Evolutionary conservation across 148 eudicot species (phyloP).

Genomic region (Chenopodium formosanum): DNA sequence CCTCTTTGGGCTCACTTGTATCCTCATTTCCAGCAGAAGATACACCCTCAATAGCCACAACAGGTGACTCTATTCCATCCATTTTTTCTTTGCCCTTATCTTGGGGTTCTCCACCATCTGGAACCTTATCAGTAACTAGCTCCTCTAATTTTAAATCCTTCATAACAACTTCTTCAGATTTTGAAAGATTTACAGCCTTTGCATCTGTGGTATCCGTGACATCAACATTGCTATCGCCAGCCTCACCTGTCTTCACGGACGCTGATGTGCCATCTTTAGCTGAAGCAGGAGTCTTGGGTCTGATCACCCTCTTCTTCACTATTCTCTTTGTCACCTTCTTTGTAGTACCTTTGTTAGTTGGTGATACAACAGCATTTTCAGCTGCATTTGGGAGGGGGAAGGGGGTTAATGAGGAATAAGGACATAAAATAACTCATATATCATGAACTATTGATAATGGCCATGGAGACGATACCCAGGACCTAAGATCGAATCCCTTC

Average conservation of each 20-base stretch:
- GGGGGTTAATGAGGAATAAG: too few relatives aligned
- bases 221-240: conserved; percentile 29
- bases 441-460: too few relatives aligned
- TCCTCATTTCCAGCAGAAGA: conserved; percentile 25
- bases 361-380: conserved; percentile 36
- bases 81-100: conserved; percentile 35
- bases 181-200: conserved; percentile 23
- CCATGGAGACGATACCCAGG: too few relatives aligned
- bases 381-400: conserved; percentile 25
- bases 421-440: too few relatives aligned
- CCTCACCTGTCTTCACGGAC: conserved; percentile 30
- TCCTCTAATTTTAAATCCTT: conserved; percentile 34
- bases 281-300: conserved; percentile 46
- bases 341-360: conserved; percentile 31
- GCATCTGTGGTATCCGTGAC: conserved; percentile 29
- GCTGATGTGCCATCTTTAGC: conserved; percentile 38
- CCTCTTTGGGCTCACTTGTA: conserved; percentile 25
- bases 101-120: conserved; percentile 19
- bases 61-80: conserved; percentile 22
- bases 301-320: conserved; percentile 43
- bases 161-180: conserved; percentile 25
- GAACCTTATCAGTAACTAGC: conserved; percentile 17
- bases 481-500: not conserved
- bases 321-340: conserved; percentile 44
- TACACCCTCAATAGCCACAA: conserved; percentile 12